These are phyloP conservation scores for Trapa bicornis DNA, from an alignment of 345 rosid species.

Conservation along the genomic window DNA sequence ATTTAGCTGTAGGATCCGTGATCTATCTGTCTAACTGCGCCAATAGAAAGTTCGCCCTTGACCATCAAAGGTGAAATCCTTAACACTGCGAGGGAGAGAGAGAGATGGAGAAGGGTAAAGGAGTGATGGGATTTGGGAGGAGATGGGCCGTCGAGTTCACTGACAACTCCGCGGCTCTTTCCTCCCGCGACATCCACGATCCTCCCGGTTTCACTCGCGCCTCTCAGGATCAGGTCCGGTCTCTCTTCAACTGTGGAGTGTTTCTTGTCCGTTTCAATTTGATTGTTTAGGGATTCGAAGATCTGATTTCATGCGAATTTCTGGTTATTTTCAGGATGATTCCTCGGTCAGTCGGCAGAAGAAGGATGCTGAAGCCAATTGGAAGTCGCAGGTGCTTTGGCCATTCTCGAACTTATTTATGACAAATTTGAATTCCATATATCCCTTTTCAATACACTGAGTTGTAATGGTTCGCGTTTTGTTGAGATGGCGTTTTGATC, in stretches of 20 bases:
- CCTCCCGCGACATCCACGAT: conserved; percentile 82
- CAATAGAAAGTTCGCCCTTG: neutral
- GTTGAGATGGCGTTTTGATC: neutral
- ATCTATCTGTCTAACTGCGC: too few species aligned
- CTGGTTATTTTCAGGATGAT: conserved; percentile 46
- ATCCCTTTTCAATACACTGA: neutral
- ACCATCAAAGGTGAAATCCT: neutral
- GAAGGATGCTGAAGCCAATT: conserved; percentile 95
- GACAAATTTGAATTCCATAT: neutral
- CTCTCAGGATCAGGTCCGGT: conserved; percentile 57
- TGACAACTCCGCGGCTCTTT: conserved; percentile 60
- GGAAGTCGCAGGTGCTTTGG: conserved; percentile 77
- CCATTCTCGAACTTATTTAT: neutral
- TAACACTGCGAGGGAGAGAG: neutral
- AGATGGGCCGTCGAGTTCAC: conserved; percentile 98
- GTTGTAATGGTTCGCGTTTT: too few species aligned
- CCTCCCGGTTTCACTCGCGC: conserved; percentile 92
- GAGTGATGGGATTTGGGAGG: conserved; percentile 84
- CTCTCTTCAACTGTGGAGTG: neutral
- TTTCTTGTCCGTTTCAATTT: neutral
- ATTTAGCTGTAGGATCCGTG: too few species aligned
- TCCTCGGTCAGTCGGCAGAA: conserved; percentile 67
- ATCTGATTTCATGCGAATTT: neutral
- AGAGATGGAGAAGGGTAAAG: conserved; percentile 92
- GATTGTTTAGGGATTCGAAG: neutral